Evolutionary conservation across 495 filamentous ascomycete genomes (phyloP), one percentile per base, ranked within the genome.

Genomic region (Neurospora discreta): DNA sequence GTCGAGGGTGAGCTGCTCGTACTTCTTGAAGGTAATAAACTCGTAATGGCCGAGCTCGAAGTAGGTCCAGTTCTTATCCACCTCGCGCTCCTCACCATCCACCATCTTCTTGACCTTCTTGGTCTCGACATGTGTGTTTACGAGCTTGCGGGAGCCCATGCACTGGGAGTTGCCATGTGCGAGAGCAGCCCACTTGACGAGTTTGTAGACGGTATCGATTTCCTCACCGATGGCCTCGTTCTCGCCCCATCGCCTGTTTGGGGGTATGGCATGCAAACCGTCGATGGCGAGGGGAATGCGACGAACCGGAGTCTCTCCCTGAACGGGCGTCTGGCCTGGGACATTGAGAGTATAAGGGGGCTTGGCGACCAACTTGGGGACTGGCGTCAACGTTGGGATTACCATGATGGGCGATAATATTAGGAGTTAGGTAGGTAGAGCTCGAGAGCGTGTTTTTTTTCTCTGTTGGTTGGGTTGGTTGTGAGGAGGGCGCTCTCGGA

Each of bases 91-190:
- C 75, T 91, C 87, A 52, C 95, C 95, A 80, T 99, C 93, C 20
- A 98, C 86, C 72, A 94, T 85, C 87, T 97, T 99, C 90, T 97
- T 98, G 77, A 99, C 83, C 87, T 95, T 97, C 87, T 97, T 98
- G 74, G 89, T 92, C 84, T 99, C 95, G 70, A 90, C 85, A 80
- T 99, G 95, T 8, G 89, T 92, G 78, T 92, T 89, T 80, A 99
- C 84, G 70, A 98, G 84, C 78, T 89, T 89, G 71, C 95, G 90
- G 69, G 86, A 90, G 73, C 91, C 95, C 74, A 98, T 83, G 72
- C 91, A 91, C 83, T 95, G 95, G 72, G 91, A 88, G 79, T 97
- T 97, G 76, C 95, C 95, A 82, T 89, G 97, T 80, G 92, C 90
- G 52, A 88, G 87, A 40, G 93, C 90, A 68, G 90, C 90, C 72